phyloP scores from a whole-genome alignment of 306 rosid species.

The Quercus berberidifolia region DNA sequence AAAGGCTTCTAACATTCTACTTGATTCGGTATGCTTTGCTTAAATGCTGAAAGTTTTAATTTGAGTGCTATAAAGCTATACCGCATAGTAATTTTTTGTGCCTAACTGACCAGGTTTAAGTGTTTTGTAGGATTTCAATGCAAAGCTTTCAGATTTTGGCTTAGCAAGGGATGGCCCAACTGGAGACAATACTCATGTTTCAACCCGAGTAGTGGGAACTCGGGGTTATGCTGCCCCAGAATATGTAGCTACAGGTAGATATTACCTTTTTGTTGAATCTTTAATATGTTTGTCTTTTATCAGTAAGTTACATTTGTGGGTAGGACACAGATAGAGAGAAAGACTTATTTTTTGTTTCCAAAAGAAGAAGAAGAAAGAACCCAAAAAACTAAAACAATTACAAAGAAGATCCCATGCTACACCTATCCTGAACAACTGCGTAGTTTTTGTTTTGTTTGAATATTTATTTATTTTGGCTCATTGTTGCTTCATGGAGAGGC shows the following conservation, averaged over 20 bases:
- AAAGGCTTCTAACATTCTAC: constrained; percentile 88
- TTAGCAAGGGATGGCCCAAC: constrained; percentile 99
- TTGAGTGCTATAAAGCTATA: constrained; percentile 1
- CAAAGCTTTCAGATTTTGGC: constrained; percentile 90
- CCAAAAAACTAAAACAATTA: not conserved
- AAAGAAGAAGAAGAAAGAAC: not conserved
- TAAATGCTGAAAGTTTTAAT: constrained; percentile 4
- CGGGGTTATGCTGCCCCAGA: constrained; percentile 98
- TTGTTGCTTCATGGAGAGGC: not conserved
- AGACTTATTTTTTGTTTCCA: not conserved
- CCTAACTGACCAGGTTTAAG: constrained; percentile 15
- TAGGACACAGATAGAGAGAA: not conserved
- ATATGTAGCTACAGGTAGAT: constrained; percentile 86
- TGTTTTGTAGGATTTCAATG: constrained; percentile 63
- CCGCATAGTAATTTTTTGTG: not conserved
- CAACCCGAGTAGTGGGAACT: constrained; percentile 87
- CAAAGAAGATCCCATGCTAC: not conserved
- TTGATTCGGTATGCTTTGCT: constrained; percentile 63
- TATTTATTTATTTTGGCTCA: not conserved
- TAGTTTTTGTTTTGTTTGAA: not conserved
- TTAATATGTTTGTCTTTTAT: constrained; percentile 1
- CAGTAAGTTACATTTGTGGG: not conserved
- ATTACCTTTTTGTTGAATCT: constrained; percentile 3
- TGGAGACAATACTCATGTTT: constrained; percentile 94
- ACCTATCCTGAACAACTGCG: not conserved